Base-by-base conservation (phyloP, 805 yeast species). In the Kuraishia ogatae region DNA sequence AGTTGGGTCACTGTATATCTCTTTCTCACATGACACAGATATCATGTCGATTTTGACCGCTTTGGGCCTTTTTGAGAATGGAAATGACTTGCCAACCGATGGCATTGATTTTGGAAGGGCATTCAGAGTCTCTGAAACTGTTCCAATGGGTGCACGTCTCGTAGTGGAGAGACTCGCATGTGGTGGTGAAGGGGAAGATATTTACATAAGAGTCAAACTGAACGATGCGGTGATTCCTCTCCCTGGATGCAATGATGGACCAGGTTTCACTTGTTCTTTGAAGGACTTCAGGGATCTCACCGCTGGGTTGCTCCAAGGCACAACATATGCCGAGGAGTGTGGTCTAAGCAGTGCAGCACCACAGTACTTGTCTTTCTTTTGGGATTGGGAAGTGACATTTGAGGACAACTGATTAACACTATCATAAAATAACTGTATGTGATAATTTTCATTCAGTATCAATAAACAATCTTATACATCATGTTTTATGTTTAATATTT, bases 11-110 rank as follows among this genome's bases (percentile, higher is more conserved):
- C 72, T 87, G 51, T 84, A 85, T 75, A 74, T 87, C 60, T 85
- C 83, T 60, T 85, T 88, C 72, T 76, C 89, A 17, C 96, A 89
- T 64, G 96, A 89, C 65, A 79, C 85, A 46, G 86, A 85, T 58
- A 68, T 88, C 48, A 73, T 82, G 58, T 72, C 84, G 48, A 83
- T 77, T 61, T 71, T 84, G 61, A 72, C 88, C 28, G 87, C 93
- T 1, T 68, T 87, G 51, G 91, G 89, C 7, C 65, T 87, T 59
- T 57, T 77, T 56, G 71, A 73, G 58, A 73, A 79, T 20, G 67
- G 62, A 39, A 55, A 61, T 2, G 71, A 73, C 48, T 72, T 82
- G 48, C 76, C 83, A 2, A 65, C 77, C 5, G 74, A 73, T 57
- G 69, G 71, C 52, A 74, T 81, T 50, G 73, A 69, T 17, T 77